These are phyloP conservation scores for Dactylorhiza incarnata DNA, from an alignment of 106 monocot species.

Conservation along the genomic window DNA sequence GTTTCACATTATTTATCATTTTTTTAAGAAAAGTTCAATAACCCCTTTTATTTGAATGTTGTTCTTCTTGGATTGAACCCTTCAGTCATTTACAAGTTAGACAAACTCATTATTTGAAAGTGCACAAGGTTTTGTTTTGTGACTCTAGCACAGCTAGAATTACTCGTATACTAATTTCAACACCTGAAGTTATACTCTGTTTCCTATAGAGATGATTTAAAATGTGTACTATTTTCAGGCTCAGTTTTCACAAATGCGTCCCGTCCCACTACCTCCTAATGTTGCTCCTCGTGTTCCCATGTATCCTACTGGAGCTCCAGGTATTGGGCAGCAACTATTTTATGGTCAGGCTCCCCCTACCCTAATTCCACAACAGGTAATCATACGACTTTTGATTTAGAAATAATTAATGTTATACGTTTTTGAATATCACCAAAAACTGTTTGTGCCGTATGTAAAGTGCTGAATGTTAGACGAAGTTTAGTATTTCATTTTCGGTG, in stretches of 20 bases:
- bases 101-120: too few relatives aligned
- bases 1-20: too few relatives aligned
- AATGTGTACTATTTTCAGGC: slow-evolving; percentile 31
- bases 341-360: slow-evolving; percentile 87
- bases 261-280: slow-evolving; percentile 54
- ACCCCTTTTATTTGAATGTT: too few relatives aligned
- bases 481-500: background rate
- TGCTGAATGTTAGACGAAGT: background rate
- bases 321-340: slow-evolving; percentile 68
- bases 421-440: background rate
- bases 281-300: slow-evolving; percentile 81
- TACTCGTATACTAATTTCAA: background rate
- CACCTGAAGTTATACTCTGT: background rate
- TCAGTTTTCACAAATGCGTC: slow-evolving; percentile 84
- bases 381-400: background rate
- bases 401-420: background rate
- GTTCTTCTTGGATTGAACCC: too few relatives aligned
- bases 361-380: slow-evolving; percentile 72
- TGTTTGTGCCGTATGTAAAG: background rate
- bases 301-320: slow-evolving; percentile 77
- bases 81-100: too few relatives aligned
- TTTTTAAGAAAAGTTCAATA: too few relatives aligned
- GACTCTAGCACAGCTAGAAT: background rate
- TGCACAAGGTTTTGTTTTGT: too few relatives aligned
- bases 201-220: background rate